These are phyloP conservation scores for Phytopythium boreale DNA, from an alignment of 352 stramenopile species.

Conservation along the genomic window DNA sequence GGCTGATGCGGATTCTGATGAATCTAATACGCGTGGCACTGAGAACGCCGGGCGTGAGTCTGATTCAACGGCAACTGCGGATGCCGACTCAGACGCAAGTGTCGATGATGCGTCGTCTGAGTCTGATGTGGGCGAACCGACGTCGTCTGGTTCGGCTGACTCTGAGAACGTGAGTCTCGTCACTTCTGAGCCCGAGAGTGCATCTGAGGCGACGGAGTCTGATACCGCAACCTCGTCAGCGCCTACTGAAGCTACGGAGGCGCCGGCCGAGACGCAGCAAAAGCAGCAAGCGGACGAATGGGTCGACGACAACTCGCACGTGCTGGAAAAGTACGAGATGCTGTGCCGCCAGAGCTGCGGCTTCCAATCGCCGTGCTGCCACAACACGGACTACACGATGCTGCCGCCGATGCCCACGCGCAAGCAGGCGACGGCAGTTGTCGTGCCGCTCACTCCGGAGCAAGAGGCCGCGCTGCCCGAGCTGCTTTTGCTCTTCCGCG, in stretches of 20 bases:
- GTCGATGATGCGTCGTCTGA: neutral
- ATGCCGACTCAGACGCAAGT: neutral
- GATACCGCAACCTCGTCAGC: too few relatives aligned
- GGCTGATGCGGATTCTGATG: neutral
- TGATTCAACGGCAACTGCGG: neutral
- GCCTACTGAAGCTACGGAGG: neutral
- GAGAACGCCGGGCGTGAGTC: neutral
- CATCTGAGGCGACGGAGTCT: neutral
- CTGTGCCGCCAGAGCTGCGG: constrained; percentile 57
- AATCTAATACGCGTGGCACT: neutral
- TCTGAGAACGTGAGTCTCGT: neutral
- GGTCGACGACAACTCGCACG: constrained; percentile 35
- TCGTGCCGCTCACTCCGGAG: constrained; percentile 14
- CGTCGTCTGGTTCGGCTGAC: neutral
- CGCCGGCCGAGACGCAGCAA: neutral
- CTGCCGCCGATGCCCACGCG: constrained; percentile 18
- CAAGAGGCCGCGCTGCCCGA: constrained; percentile 17
- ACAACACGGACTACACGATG: constrained; percentile 58
- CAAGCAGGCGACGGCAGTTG: constrained; percentile 5
- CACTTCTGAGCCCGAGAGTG: neutral
- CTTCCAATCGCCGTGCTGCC: constrained; percentile 60
- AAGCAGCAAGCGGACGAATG: neutral
- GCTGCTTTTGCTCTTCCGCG: constrained; percentile 18
- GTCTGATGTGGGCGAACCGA: neutral
- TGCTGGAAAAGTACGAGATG: constrained; percentile 56